Base-by-base conservation (phyloP, 192 early-diverging fungal species). In the Podila epicladia region DNA sequence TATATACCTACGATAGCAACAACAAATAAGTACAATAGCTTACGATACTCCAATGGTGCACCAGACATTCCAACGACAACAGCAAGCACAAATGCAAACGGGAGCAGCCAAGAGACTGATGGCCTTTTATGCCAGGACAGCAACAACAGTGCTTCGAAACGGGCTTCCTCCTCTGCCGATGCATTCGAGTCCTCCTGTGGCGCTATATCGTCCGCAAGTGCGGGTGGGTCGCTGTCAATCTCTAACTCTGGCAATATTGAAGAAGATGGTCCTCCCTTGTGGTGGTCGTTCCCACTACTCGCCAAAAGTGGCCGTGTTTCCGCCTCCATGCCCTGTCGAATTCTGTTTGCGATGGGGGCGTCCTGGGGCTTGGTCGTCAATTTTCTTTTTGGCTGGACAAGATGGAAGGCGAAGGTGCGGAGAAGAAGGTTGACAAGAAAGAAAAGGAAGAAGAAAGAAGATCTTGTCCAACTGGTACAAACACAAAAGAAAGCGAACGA, bases 281-380 rank as follows among this genome's bases (percentile, higher is more conserved):
- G 35, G 37, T 17, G 0, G 11, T 45, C 37, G 62, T 13, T 22
- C 22, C n/a, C 24, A 22, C 19, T 11, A 24, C 38, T 17, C 22
- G 22, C 41, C 62, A 64, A 26, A 8, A 64, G 62, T 41, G 62
- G 38, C 62, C 41, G 62, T 64, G 37, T 26, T 41, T 64, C 62
- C 37, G 28, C 19, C 7, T 45, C 41, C 41, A 45, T 45, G 41
- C 13, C 41, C 41, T 12, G 2, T 15, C 15, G 15, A 45, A 17
- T 45, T 45, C 41, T 45, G 41, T 45, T 41, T 3, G 41, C 41
- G 13, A 45, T 45, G 41, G 3, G 17, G 15, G 41, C 12, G 41
- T 2, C 17, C 17, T 12, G 15, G 2, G 15, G 15, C 3, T 45
- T 45, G 41, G 41, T 17, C 12, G 41, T n/a, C n/a, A n/a, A n/a